Evolutionary conservation across 768 basidiomycete species (phyloP).

Genomic region (Leccinum olivaceopallidum): DNA sequence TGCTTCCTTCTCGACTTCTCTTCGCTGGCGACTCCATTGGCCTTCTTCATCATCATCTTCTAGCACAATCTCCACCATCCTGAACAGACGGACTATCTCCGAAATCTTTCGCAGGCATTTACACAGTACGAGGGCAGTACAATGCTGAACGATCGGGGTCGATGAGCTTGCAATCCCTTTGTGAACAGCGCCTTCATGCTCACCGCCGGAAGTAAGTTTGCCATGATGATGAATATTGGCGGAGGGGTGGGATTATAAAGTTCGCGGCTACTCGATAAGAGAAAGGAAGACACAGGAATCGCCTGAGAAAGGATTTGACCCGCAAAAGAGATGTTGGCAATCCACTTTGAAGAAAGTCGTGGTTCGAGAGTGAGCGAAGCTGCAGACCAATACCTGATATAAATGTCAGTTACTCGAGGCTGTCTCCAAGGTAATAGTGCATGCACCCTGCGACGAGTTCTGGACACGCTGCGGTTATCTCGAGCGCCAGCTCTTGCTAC

Average conservation of each 20-base stretch:
- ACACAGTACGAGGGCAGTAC: slow-evolving; percentile 74
- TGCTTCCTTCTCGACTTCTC: slow-evolving; percentile 75
- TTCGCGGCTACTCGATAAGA: slow-evolving; percentile 42
- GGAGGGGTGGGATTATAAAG: slow-evolving; percentile 76
- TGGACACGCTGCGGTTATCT: slow-evolving; percentile 79
- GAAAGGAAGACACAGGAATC: slow-evolving; percentile 63
- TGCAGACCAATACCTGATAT: slow-evolving; percentile 66
- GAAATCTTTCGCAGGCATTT: slow-evolving; percentile 76
- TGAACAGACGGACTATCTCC: slow-evolving; percentile 49
- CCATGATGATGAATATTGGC: slow-evolving; percentile 64
- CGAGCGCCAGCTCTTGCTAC: slow-evolving; percentile 81
- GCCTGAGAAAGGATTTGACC: slow-evolving; percentile 77
- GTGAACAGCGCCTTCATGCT: slow-evolving; percentile 73
- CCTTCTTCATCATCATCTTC: slow-evolving; percentile 65
- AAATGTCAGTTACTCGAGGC: slow-evolving; percentile 14
- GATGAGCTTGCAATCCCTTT: slow-evolving; percentile 77
- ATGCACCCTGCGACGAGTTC: slow-evolving; percentile 80
- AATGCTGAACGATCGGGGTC: slow-evolving; percentile 75
- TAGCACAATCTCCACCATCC: slow-evolving; percentile 49
- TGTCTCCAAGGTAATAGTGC: slow-evolving; percentile 4
- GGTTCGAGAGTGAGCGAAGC: slow-evolving; percentile 78
- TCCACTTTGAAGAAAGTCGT: slow-evolving; percentile 87
- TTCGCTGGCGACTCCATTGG: slow-evolving; percentile 66
- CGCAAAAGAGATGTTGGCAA: slow-evolving; percentile 83
- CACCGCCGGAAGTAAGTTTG: slow-evolving; percentile 76